Conservation (phyloP, 768 basidiomycete species). For the Heimioporus sp. region DNA sequence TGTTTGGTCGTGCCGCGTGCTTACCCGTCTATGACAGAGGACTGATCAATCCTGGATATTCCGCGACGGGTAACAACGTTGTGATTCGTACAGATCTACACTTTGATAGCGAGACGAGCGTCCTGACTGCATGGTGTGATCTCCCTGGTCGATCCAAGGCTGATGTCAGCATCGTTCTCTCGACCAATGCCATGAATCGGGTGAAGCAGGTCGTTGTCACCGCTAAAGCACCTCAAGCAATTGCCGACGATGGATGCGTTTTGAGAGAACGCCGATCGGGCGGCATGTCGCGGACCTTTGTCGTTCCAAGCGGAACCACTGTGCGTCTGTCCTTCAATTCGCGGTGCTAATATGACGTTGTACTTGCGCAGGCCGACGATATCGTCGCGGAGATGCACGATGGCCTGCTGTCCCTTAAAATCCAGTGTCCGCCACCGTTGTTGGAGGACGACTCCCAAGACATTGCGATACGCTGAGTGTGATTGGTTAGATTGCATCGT, state of each 20-base stretch:
- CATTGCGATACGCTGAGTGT: slow-evolving; percentile 47
- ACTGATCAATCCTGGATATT: slow-evolving; percentile 26
- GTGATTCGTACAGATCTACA: slow-evolving; percentile 60
- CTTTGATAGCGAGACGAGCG: slow-evolving; percentile 49
- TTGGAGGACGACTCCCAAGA: slow-evolving; percentile 42
- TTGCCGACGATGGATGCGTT: slow-evolving; percentile 41
- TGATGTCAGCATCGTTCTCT: slow-evolving; percentile 59
- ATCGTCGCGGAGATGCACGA: slow-evolving; percentile 54
- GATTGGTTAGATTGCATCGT: slow-evolving; percentile 15
- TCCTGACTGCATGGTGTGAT: slow-evolving; percentile 62
- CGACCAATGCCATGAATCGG: slow-evolving; percentile 59
- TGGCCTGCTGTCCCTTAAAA: slow-evolving; percentile 57
- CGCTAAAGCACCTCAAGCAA: slow-evolving; percentile 43
- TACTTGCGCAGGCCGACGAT: slow-evolving; percentile 45
- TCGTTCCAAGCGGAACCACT: slow-evolving; percentile 55
- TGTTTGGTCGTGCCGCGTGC: neutral
- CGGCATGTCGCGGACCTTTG: slow-evolving; percentile 45
- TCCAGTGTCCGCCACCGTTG: slow-evolving; percentile 48
- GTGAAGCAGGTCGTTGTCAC: slow-evolving; percentile 59
- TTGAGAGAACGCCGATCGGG: slow-evolving; percentile 59
- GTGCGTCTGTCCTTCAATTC: slow-evolving; percentile 37
- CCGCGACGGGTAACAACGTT: slow-evolving; percentile 25
- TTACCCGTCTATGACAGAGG: slow-evolving; percentile 18
- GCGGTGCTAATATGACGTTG: neutral
- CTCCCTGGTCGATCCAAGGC: slow-evolving; percentile 62